A percentile compares a stretch with the other conserved stretches of the same genome.
phyloP scores from a whole-genome alignment of 1,284 basidiomycete species.

The Rhizopogon hawkerae region DNA sequence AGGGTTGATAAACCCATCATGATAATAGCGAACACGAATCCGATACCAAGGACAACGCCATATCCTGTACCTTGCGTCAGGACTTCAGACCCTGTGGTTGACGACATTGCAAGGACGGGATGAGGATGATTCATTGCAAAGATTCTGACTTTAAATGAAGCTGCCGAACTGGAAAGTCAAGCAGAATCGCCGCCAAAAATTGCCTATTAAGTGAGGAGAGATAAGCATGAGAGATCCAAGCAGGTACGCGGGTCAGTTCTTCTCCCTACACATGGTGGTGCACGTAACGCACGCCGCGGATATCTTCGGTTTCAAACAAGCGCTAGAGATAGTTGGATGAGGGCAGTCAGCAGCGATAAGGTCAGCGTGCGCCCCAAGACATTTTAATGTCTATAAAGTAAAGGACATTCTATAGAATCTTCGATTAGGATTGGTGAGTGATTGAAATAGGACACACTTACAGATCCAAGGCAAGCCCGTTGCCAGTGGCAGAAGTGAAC shows the following conservation, averaged over 20 bases:
- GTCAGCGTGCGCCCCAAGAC: not conserved
- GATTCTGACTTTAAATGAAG: not conserved
- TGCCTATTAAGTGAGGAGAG: not conserved
- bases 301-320: not conserved
- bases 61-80: constrained; percentile 20
- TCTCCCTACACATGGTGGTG: not conserved
- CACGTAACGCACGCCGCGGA: not conserved
- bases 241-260: not conserved
- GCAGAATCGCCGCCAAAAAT: not conserved
- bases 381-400: not conserved
- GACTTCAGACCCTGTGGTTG: constrained; percentile 11
- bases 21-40: constrained; percentile 20
- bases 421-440: no score
- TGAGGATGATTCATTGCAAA: not conserved
- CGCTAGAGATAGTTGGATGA: not conserved
- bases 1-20: constrained; percentile 20
- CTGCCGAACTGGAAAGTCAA: no score
- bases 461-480: not conserved
- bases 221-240: constrained; percentile 1
- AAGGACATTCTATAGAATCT: no score
- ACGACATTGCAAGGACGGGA: constrained; percentile 5
- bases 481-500: not conserved
- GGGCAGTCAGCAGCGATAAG: not conserved
- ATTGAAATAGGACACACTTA: not conserved
- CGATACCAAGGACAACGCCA: constrained; percentile 22